Base-by-base conservation (phyloP, 371 early-diverging fungal species). In the Phascolomyces articulosus region DNA sequence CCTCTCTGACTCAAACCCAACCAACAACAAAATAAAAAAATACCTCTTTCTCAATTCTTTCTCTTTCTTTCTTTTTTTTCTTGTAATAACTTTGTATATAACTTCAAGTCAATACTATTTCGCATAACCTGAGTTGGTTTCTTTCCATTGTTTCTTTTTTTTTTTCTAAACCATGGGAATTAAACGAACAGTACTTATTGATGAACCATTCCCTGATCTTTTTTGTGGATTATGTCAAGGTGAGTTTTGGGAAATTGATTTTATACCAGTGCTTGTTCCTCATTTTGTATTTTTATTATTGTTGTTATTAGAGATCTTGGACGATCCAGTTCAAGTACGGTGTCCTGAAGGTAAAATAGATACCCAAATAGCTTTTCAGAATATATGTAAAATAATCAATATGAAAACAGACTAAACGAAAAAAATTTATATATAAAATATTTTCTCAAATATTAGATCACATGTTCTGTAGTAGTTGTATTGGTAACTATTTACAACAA, bases 311-410 rank as follows among this genome's bases (percentile, higher is more conserved):
- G 83, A 80, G 64, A 67, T 80, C 18, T 63, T 83, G 53, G 83
- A 83, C 23, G 80, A 80, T 20, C 83, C 83, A 23, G 72, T 83
- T 21, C 83, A 83, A 67, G 79, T 83, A 11, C 83, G 71, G 29
- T 83, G 83, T 69, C 75, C 83, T 40, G 83, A 83, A 80, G 83
- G 83, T 83, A 70, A 40, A 48, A 16, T 23, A 57, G n/a, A 58
- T 48, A 21, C 18, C 53, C 21, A 28, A 20, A 34, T 23, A 34
- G 23, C 18, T n/a, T 2, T 9, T 9, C 2, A 0, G 20, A 28
- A 57, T 31, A 57, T 9, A 1, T 9, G 11, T 9, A 34, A 34
- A 34, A 34, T 9, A 2, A 11, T 62, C 21, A 34, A 62, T 7
- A 3, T 18, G 11, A 34, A 34, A 34, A 34, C 34, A 9, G 9